Evolutionary conservation across 2,329 filamentous ascomycete genomes (phyloP), one percentile per base, ranked within the genome.

Genomic region (Tolypocladium amazonense): DNA sequence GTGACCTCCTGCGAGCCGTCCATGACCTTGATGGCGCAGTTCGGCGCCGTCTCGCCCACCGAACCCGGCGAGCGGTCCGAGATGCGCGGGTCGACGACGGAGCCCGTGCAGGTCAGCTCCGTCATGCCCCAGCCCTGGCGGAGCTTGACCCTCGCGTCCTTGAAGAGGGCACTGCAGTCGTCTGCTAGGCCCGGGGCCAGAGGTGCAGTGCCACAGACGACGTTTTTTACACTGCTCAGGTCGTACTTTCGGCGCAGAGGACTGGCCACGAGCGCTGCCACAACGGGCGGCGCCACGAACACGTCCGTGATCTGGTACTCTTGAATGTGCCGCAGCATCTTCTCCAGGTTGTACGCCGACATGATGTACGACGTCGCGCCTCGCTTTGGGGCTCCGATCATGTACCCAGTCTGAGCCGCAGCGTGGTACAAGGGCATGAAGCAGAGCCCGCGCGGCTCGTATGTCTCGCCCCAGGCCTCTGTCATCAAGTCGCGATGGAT

Each of bases 1-100:
- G 81, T 86, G 58, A 90, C 77, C 66, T 90, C 88, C 4, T 77
- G 50, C 50, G 50, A 53, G 27, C 50, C 50, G 50, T 53, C 50
- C 50, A 53, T 53, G 50, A 53, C 30, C 50, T 53, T 53, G 50
- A 53, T 35, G 27, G 50, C 27, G 27, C 27, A 53, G 50, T 53
- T 53, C 27, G 50, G 50, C 27, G 50, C 50, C 50, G 9, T 27
- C 18, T 53, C 50, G 18, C 50, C 50, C 50, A 53, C 50, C 18
- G 50, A 53, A 4, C 27, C 4, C 18, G 50, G 9, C 27, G 50
- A 33, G 27, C 18, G 8, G 50, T 35, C 18, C 3, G 3, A 8
- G 27, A 53, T 33, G 50, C 50, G 50, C 50, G 50, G 50, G 50
- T 53, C 50, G 50, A 33, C 50, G 27, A 53, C 3, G 27, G 50